Evolutionary conservation across 768 basidiomycete genomes (phyloP).

Genomic region (Pulveroboletus sp.): DNA sequence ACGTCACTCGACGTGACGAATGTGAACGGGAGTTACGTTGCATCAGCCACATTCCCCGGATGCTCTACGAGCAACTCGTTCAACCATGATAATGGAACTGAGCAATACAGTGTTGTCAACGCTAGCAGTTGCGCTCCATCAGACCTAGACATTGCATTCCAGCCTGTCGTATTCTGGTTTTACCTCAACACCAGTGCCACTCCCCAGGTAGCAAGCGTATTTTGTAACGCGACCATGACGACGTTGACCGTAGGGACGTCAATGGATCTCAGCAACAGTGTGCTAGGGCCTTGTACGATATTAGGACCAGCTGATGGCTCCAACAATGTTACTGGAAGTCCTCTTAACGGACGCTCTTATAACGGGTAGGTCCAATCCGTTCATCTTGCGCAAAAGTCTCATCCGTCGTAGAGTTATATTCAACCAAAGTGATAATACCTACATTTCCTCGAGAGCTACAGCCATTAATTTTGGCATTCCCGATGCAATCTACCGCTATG

Average conservation of each 20-base stretch:
- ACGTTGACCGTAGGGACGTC: slow-evolving; percentile 42
- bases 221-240: slow-evolving; percentile 54
- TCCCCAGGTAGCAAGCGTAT: slow-evolving; percentile 47
- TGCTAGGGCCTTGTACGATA: slow-evolving; percentile 37
- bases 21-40: slow-evolving; percentile 29
- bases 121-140: slow-evolving; percentile 30
- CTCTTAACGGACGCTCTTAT: slow-evolving; percentile 46
- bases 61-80: slow-evolving; percentile 42
- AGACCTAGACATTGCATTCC: slow-evolving; percentile 36
- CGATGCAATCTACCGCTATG: slow-evolving; percentile 56
- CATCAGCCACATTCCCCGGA: slow-evolving; percentile 48
- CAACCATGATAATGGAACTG: slow-evolving; percentile 33
- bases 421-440: slow-evolving; percentile 36
- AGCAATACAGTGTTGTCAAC: slow-evolving; percentile 51
- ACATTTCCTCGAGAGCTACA: slow-evolving; percentile 49
- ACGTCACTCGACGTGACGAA: slow-evolving; percentile 24
- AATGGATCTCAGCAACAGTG: slow-evolving; percentile 42
- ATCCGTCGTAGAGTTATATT: slow-evolving; percentile 39
- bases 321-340: slow-evolving; percentile 53
- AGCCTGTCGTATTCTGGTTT: slow-evolving; percentile 71
- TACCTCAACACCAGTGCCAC: slow-evolving; percentile 40
- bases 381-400: not conserved
- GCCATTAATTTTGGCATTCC: slow-evolving; percentile 54
- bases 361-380: slow-evolving; percentile 49
- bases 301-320: slow-evolving; percentile 28